Conservation (phyloP, 192 early-diverging fungal species). For the Umbelopsis vinacea region DNA sequence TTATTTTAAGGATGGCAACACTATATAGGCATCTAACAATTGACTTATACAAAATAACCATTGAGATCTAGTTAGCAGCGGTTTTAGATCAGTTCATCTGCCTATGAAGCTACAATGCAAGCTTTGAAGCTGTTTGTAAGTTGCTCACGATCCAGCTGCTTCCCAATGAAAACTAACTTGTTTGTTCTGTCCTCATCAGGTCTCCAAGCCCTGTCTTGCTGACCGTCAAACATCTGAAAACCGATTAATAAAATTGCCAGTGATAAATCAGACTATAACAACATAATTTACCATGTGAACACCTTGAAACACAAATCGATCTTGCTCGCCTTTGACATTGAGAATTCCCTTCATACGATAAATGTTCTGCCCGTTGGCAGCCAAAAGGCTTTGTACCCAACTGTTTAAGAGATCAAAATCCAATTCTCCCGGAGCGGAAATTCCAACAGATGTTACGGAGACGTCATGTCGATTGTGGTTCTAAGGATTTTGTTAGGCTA, state of each 20-base stretch:
- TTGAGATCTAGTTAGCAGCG: no score
- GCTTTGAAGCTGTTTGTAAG: slow-evolving; percentile 24
- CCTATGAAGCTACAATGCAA: slow-evolving; percentile 16
- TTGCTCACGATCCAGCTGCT: slow-evolving; percentile 5
- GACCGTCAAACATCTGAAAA: slow-evolving; percentile 29
- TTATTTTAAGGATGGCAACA: no score
- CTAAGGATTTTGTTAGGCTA: background rate
- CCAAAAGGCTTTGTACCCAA: slow-evolving; percentile 23
- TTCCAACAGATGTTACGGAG: slow-evolving; percentile 32
- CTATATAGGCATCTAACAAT: no score
- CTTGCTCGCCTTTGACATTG: slow-evolving; percentile 27
- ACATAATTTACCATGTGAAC: slow-evolving; percentile 33
- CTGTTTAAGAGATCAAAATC: slow-evolving; percentile 26
- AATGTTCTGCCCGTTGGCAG: slow-evolving; percentile 21
- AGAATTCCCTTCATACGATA: slow-evolving; percentile 43
- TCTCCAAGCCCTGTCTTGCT: slow-evolving; percentile 28
- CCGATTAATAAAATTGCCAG: background rate
- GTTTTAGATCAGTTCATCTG: background rate
- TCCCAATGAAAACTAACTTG: slow-evolving; percentile 34
- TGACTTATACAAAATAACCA: no score
- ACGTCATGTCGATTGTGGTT: slow-evolving; percentile 3
- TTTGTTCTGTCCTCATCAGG: slow-evolving; percentile 27
- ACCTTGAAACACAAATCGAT: slow-evolving; percentile 43
- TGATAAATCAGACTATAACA: background rate
- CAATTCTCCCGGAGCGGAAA: slow-evolving; percentile 21